These are phyloP conservation scores for Quillaja saponaria DNA, from an alignment of 306 rosid genomes.

Conservation along the genomic window DNA sequence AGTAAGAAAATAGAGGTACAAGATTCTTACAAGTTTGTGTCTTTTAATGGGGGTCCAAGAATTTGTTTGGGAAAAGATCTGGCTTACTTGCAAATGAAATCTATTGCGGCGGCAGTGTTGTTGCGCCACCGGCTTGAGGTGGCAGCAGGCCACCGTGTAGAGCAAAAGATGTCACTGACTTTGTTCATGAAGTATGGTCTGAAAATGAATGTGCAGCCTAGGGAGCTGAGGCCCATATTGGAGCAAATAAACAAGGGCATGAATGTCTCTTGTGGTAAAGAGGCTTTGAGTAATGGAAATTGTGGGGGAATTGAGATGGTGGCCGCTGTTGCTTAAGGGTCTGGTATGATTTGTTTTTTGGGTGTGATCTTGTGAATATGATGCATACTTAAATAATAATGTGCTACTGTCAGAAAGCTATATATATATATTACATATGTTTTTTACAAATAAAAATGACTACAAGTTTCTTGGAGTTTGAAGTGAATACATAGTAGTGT, in stretches of 20 bases:
- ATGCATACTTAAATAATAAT: constrained; percentile 7
- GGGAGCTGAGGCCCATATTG: constrained; percentile 57
- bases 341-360: not conserved
- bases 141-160: constrained; percentile 66
- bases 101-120: constrained; percentile 71
- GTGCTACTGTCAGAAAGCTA: no score
- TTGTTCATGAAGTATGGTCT: constrained; percentile 93
- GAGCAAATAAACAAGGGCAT: constrained; percentile 33
- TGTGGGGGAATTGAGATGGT: constrained; percentile 18
- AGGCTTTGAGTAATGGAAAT: not conserved
- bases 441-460: no score
- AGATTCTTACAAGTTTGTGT: constrained; percentile 63
- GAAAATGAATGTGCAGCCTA: constrained; percentile 56
- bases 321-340: constrained; percentile 29
- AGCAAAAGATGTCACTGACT: constrained; percentile 92
- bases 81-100: constrained; percentile 92
- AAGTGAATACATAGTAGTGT: no score
- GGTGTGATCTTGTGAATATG: constrained; percentile 13
- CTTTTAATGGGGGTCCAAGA: constrained; percentile 88
- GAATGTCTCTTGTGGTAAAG: not conserved
- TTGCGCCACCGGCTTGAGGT: constrained; percentile 66
- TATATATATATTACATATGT: no score
- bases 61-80: constrained; percentile 85
- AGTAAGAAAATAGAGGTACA: constrained; percentile 51
- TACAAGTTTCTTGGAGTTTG: no score